These are phyloP conservation scores for Penicillium macrosclerotiorum DNA, from an alignment of 495 filamentous ascomycete species.

Conservation along the genomic window DNA sequence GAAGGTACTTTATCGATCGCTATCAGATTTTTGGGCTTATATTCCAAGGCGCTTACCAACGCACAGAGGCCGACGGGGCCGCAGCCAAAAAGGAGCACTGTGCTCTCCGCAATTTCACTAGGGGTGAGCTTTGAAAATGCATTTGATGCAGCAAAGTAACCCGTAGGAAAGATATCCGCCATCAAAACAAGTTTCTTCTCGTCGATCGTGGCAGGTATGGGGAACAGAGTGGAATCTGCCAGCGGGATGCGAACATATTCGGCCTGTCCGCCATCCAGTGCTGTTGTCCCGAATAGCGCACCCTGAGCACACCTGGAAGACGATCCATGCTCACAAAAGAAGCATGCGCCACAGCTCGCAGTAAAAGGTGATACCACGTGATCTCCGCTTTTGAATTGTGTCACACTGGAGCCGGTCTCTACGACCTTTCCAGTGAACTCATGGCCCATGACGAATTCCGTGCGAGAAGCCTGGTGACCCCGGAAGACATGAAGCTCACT, in stretches of 20 bases:
- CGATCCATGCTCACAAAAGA: constrained; percentile 63
- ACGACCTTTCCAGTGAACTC: constrained; percentile 27
- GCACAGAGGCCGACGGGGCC: constrained; percentile 85
- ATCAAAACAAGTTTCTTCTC: constrained; percentile 70
- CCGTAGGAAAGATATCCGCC: constrained; percentile 64
- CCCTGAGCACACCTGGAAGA: constrained; percentile 59
- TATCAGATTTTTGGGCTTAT: constrained; percentile 69
- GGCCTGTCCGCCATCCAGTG: constrained; percentile 80
- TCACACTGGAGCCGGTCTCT: constrained; percentile 26
- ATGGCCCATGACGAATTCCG: constrained; percentile 65
- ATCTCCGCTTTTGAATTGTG: constrained; percentile 61
- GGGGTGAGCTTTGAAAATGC: constrained; percentile 60
- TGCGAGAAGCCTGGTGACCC: constrained; percentile 36
- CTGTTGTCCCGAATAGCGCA: constrained; percentile 65
- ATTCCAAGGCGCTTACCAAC: constrained; percentile 70
- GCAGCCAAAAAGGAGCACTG: constrained; percentile 80
- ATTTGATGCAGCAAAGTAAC: constrained; percentile 77
- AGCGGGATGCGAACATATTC: constrained; percentile 81
- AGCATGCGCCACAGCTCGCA: constrained; percentile 63
- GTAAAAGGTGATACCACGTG: constrained; percentile 61
- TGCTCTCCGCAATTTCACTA: constrained; percentile 56
- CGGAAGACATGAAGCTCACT: constrained; percentile 32
- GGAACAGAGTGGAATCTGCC: constrained; percentile 74
- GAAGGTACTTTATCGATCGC: constrained; percentile 77
- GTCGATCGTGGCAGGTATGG: constrained; percentile 65